Conservation (phyloP, 2,329 filamentous ascomycete genomes). For the Ophiocordyceps camponoti-rufipedis region DNA sequence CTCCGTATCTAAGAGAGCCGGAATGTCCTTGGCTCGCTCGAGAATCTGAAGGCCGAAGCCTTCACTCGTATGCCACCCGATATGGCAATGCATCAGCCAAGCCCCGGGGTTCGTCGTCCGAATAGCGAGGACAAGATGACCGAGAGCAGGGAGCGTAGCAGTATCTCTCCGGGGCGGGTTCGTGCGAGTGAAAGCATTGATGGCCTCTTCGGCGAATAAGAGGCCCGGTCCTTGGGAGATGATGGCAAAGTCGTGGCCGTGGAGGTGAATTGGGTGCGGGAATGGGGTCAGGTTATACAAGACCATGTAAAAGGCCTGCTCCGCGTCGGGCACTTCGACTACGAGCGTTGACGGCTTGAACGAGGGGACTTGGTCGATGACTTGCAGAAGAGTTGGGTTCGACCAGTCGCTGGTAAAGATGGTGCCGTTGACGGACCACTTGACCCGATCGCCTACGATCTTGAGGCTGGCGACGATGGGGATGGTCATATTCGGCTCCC, state of each 20-base stretch:
- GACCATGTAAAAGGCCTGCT: slow-evolving; percentile 12
- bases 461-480: not conserved
- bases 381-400: slow-evolving; percentile 10
- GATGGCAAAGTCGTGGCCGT: slow-evolving; percentile 16
- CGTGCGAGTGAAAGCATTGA: slow-evolving; percentile 1
- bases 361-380: slow-evolving; percentile 4
- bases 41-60: slow-evolving; percentile 3
- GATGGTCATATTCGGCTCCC: not conserved
- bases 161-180: slow-evolving; percentile 36
- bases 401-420: slow-evolving; percentile 13
- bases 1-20: not conserved
- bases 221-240: slow-evolving; percentile 8
- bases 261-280: slow-evolving; percentile 18
- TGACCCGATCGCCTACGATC: not conserved
- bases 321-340: slow-evolving; percentile 8
- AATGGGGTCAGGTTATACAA: slow-evolving; percentile 7
- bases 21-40: slow-evolving; percentile 1
- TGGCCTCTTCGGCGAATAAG: slow-evolving; percentile 4
- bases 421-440: slow-evolving; percentile 10
- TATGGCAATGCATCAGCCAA: slow-evolving; percentile 33
- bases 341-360: slow-evolving; percentile 10
- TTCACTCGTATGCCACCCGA: slow-evolving; percentile 21
- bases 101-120: slow-evolving; percentile 28
- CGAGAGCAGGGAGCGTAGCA: slow-evolving; percentile 23
- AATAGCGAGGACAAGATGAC: slow-evolving; percentile 30